A percentile compares a stretch with the other conserved stretches of the same genome.
Conservation (phyloP, 169 alveolate species). For the Eimeria mitis region DNA sequence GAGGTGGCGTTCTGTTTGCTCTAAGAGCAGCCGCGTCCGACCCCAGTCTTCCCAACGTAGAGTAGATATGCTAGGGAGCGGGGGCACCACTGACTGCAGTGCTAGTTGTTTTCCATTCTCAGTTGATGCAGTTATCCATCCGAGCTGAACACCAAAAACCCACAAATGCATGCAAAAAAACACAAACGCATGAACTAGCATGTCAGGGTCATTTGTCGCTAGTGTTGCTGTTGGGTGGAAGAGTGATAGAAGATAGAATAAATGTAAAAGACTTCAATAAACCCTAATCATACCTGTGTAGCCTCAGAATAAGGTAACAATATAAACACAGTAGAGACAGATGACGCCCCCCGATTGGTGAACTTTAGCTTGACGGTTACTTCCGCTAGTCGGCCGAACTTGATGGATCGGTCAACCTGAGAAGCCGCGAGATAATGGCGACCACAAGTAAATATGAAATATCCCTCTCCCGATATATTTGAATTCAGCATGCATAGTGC, state of each 20-base stretch:
- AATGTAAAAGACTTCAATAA: background rate
- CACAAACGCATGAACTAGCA: no score
- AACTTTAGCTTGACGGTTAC: slow-evolving; percentile 18
- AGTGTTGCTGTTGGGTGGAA: background rate
- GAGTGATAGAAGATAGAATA: background rate
- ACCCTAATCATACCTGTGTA: slow-evolving; percentile 11
- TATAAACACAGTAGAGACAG: background rate
- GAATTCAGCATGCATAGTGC: background rate
- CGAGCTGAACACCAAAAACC: slow-evolving; percentile 16
- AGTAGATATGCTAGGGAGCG: slow-evolving; percentile 39
- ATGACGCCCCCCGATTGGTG: background rate
- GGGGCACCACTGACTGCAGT: background rate
- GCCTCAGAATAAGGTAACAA: slow-evolving; percentile 38
- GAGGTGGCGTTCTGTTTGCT: slow-evolving; percentile 14
- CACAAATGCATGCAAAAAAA: background rate
- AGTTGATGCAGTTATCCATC: slow-evolving; percentile 15
- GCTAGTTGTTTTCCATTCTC: background rate
- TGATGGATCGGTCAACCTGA: slow-evolving; percentile 8
- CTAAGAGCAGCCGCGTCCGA: slow-evolving; percentile 24
- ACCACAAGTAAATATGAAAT: background rate
- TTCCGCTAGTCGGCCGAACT: slow-evolving; percentile 33
- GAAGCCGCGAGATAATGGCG: background rate
- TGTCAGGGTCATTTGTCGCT: background rate
- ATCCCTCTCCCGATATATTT: background rate
- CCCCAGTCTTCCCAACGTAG: slow-evolving; percentile 51